Evolutionary conservation across 257 asterid genomes (phyloP), one percentile per base, ranked within the genome.

Genomic region (Solanum tacnaense): DNA sequence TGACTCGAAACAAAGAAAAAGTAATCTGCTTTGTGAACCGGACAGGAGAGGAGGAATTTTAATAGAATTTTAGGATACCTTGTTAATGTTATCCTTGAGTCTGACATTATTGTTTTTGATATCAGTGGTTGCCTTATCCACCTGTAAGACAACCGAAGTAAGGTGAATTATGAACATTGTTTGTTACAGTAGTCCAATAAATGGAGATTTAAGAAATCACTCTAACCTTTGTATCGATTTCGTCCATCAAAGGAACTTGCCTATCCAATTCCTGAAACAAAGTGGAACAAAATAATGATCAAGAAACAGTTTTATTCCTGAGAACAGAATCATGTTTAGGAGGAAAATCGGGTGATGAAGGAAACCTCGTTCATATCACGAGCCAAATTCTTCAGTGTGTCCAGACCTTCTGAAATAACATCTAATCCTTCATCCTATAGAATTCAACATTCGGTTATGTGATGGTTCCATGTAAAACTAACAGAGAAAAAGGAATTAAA

Each of bases 161-260:
- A 21, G 88, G 21, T 79, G 20, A 27, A 15, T 21, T 75, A 86
- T 21, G 11, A 49, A 68, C 1, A 20, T 5, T 52, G 21, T 62
- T 58, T 16, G 67, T 5, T 8, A 29, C 36, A 52, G 78, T 76
- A 46, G 31, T 62, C 38, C 35, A 68, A 8, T 72, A 2, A 3
- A 35, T 11, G 44, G 29, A n/a, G 13, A n/a, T 5, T 38, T 27
- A 70, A 31, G 7, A 58, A 86, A 68, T 12, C 25, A 73, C 58
- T 41, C 91, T 32, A 49, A 96, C 99, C 98, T 97, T 97, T 1
- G 96, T 90, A 6, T 95, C 98, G 10, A 97, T 97, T 89, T 97
- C 99, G 68, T 97, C 99, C 5, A 94, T 82, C 90, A 97, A 83
- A 6, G 99, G 98, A 87, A 94, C 98, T 93, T 97, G 98, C 89